Evolutionary conservation across 2,329 filamentous ascomycete genomes (phyloP), one percentile per base, ranked within the genome.

Genomic region (Sporothrix curviconia): DNA sequence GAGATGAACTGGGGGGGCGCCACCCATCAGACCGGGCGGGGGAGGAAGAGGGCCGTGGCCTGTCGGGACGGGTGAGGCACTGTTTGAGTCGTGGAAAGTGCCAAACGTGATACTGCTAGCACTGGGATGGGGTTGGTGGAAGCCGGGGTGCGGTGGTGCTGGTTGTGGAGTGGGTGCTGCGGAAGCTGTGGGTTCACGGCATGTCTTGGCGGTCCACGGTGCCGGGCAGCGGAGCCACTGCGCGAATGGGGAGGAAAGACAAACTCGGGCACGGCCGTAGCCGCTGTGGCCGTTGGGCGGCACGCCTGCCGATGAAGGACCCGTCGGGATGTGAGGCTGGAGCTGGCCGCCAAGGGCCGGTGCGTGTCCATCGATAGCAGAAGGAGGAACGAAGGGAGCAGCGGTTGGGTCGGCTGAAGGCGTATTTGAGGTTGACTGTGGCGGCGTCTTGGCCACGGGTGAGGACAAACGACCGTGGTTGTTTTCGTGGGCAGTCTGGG

Each of bases 21-120:
- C 55, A 7, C 47, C 52, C 67, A 74, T 4, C 64, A 69, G 65
- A 67, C 67, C 68, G 3, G 71, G 72, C 24, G 70, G 70, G 70
- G 62, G 71, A 70, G 34, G 64, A 63, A 56, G 65, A 64, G 59
- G 66, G 17, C 25, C 66, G 24, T 32, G 64, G 58, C 28, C 64
- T 57, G 12, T 65, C 65, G 79, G 79, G 19, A 73, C 79, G 1
- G 83, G 83, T 5, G 83, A 85, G 1, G 82, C 79, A 55, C 74
- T 78, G 64, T 79, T 78, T 12, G 83, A 85, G 17, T 75, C 77
- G 32, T 76, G 70, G 60, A 80, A 78, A 7, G 72, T 73, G 34
- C 79, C 79, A 64, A 85, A 84, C 60, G 83, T 74, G 53, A 84
- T 70, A 66, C 77, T 83, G 37, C 78, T 75, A 59, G 77, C 77